Conservation (phyloP, 2,329 filamentous ascomycete genomes). For the Dothidotthia symphoricarpi region DNA sequence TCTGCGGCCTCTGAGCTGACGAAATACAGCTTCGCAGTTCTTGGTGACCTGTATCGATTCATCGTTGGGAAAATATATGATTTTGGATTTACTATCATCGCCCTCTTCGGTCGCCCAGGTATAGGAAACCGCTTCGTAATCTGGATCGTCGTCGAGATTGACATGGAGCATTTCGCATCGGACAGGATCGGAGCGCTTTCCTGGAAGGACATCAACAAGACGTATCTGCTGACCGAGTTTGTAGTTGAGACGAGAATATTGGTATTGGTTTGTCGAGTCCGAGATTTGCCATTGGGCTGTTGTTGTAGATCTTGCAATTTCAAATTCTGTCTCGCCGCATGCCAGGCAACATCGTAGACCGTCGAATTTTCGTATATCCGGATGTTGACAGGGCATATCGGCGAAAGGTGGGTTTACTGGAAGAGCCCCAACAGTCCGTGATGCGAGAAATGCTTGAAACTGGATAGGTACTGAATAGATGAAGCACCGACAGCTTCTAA, state of each 20-base stretch:
- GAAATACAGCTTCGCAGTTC: conserved; percentile 12
- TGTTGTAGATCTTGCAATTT: neutral
- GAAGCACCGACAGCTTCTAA: too few species aligned
- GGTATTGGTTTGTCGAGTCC: neutral
- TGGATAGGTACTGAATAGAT: too few species aligned
- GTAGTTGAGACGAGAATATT: conserved; percentile 9
- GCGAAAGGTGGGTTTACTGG: too few species aligned
- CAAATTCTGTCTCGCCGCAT: conserved; percentile 11
- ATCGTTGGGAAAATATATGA: neutral
- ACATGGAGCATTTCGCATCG: conserved; percentile 12
- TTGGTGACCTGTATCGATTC: conserved; percentile 7
- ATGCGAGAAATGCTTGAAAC: too few species aligned
- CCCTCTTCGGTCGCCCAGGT: conserved; percentile 15
- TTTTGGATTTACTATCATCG: conserved; percentile 1
- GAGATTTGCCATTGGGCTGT: neutral
- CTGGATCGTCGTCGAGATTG: conserved; percentile 14
- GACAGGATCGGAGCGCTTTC: conserved; percentile 4
- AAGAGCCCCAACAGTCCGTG: too few species aligned
- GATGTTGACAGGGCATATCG: conserved; percentile 7
- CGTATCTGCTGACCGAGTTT: conserved; percentile 15
- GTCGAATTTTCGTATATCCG: conserved; percentile 10
- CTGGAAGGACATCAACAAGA: conserved; percentile 10
- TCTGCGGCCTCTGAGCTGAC: conserved; percentile 4
- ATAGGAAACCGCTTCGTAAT: conserved; percentile 24
- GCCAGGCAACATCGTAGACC: conserved; percentile 11